These are phyloP conservation scores for Dictyostelium purpureum DNA, from an alignment of 78 protist genomes.

Conservation along the genomic window DNA sequence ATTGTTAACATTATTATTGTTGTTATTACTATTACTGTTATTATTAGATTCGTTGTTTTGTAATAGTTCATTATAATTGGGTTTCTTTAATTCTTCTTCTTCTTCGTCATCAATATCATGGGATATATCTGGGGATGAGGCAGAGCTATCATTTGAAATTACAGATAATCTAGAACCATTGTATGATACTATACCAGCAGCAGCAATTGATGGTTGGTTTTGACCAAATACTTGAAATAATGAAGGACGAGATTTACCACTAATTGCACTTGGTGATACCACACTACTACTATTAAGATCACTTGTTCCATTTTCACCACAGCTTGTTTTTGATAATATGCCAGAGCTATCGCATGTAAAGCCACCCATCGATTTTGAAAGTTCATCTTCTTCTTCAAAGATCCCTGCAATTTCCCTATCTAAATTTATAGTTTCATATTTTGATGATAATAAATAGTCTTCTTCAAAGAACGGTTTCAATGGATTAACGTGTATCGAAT, in stretches of 20 bases:
- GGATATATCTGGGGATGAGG: conserved; percentile 25
- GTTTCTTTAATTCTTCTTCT: neutral
- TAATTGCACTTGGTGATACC: neutral
- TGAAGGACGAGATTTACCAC: conserved; percentile 7
- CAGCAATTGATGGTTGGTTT: neutral
- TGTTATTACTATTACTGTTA: neutral
- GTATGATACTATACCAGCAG: neutral
- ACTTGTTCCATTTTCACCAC: neutral
- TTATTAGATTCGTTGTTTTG: neutral
- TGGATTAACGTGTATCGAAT: neutral
- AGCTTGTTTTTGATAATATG: too few species aligned
- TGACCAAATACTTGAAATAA: conserved; percentile 19
- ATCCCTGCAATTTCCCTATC: conserved; percentile 45
- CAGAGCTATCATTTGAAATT: neutral
- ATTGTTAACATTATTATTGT: neutral
- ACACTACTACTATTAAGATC: neutral
- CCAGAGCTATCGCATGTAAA: too few species aligned
- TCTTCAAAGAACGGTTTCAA: neutral
- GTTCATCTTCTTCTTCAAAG: conserved; percentile 13
- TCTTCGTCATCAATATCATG: neutral
- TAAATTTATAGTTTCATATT: conserved; percentile 34
- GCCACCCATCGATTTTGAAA: neutral
- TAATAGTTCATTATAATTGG: neutral
- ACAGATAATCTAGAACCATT: conserved; percentile 8
- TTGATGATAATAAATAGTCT: conserved; percentile 19